phyloP scores from a whole-genome alignment of 2,329 filamentous ascomycete species.

The Verticillium albo-atrum region DNA sequence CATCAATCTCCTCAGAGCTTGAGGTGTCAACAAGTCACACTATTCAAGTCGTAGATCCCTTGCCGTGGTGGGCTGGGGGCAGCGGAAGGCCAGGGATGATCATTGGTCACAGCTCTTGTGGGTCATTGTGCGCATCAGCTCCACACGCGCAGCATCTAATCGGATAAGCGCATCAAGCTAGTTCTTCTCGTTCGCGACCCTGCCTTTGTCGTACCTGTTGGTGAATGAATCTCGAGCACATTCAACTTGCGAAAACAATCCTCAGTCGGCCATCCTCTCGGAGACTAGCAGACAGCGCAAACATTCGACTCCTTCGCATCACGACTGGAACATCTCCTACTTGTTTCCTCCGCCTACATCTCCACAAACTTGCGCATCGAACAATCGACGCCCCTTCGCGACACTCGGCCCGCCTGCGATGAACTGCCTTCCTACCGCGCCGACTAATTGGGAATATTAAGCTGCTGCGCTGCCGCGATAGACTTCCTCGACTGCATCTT shows the following conservation, averaged over 20 bases:
- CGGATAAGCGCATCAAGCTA: not conserved
- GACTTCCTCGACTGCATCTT: not conserved
- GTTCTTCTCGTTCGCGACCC: not conserved
- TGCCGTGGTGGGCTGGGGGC: too few species aligned
- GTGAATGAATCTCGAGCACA: not conserved
- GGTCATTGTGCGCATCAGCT: not conserved
- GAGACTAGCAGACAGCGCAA: too few species aligned
- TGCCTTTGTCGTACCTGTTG: not conserved
- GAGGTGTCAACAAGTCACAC: too few species aligned
- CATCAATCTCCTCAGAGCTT: too few species aligned
- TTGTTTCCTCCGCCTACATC: not conserved
- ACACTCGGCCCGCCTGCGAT: not conserved
- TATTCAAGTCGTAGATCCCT: too few species aligned
- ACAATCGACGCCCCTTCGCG: not conserved
- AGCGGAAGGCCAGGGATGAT: too few species aligned
- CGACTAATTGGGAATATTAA: not conserved
- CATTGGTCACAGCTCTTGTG: not conserved
- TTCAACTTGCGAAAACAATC: not conserved
- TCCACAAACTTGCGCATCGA: not conserved
- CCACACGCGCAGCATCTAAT: not conserved
- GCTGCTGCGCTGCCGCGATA: not conserved
- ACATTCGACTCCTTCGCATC: too few species aligned
- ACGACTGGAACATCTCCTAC: not conserved
- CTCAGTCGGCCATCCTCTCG: not conserved
- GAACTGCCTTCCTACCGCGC: constrained; percentile 1